Evolutionary conservation across 139 green algal species (phyloP).

Genomic region (Volvox reticuliferus): DNA sequence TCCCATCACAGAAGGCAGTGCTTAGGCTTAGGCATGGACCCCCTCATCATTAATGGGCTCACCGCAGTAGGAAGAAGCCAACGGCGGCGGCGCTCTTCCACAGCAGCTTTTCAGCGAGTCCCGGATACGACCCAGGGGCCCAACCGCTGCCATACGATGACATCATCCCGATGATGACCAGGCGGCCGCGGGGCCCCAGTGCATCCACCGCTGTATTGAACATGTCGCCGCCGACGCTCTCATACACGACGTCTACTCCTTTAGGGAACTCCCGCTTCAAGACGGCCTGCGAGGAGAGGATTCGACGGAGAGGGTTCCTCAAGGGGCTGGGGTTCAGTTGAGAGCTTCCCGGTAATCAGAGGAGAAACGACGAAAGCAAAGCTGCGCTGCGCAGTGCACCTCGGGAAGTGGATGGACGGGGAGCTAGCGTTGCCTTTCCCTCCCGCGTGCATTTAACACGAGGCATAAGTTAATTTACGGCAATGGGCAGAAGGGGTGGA

Average conservation of each 20-base stretch:
- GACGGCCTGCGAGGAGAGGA: constrained; percentile 49
- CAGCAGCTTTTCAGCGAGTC: constrained; percentile 86
- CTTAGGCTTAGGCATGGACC: no score
- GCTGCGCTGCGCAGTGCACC: no score
- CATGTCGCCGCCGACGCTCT: constrained; percentile 82
- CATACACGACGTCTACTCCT: constrained; percentile 80
- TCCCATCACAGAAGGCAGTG: no score
- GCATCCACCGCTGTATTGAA: constrained; percentile 77
- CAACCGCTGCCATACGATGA: constrained; percentile 60
- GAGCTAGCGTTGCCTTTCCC: no score
- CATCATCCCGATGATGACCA: constrained; percentile 84
- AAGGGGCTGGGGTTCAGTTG: no score
- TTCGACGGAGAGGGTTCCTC: no score
- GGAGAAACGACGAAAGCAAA: no score
- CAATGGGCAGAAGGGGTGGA: no score
- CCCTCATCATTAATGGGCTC: background rate
- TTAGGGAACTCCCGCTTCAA: constrained; percentile 72
- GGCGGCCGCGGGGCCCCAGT: constrained; percentile 71
- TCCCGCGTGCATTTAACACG: no score
- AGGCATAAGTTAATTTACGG: no score
- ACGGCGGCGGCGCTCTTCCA: constrained; percentile 75
- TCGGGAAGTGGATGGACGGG: no score
- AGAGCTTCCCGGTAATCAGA: no score
- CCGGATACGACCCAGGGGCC: constrained; percentile 56
- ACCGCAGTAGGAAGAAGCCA: constrained; percentile 88